Evolutionary conservation across 1,284 basidiomycete species (phyloP), one percentile per base, ranked within the genome.

Genomic region (Rhodotorula sp.): DNA sequence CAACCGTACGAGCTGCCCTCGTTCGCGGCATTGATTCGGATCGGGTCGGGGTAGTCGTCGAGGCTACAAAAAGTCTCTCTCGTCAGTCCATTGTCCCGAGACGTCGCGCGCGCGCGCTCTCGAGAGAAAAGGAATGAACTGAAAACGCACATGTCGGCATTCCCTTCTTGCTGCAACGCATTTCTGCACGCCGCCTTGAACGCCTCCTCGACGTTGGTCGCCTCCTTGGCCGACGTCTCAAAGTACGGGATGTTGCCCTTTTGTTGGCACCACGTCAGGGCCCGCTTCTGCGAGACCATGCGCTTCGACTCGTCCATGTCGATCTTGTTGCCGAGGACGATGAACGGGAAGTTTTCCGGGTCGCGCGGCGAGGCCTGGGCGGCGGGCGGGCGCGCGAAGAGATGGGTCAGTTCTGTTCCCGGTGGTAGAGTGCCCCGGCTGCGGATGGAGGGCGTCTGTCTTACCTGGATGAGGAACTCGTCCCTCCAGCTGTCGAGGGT

Each of bases 211-310:
- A 99, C 95, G 78, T 99, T 99, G 86, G 99, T 98, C 26, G 96
- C 95, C 82, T 99, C 96, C 84, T 99, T 99, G 56, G 96, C 96
- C 17, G 95, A 98, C 1, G 96, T 99, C 84, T 99, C 96, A 82
- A 99, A 99, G 83, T 99, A 99, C 22, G 96, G 96, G 77, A 99
- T 98, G 83, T 98, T 98, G 79, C 96, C 96, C 84, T 99, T 99
- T 74, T 93, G 91, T 80, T 99, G 95, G 82, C 96, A 99, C 96
- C 96, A 99, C 15, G 93, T 93, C 94, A 99, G 98, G 30, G 96
- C 96, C 64, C 96, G 91, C 82, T 99, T 99, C 88, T 99, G 96
- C 15, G 93, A 94, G 37, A 98, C 95, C 88, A 96, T 94, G 76
- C 96, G 88, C 84, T 98, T 99, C 81, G 89, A 91, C 85, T 99